Evolutionary conservation across 176 grass and related monocot genomes (phyloP), one percentile per base, ranked within the genome.

Genomic region (Oropetium thomaeum): DNA sequence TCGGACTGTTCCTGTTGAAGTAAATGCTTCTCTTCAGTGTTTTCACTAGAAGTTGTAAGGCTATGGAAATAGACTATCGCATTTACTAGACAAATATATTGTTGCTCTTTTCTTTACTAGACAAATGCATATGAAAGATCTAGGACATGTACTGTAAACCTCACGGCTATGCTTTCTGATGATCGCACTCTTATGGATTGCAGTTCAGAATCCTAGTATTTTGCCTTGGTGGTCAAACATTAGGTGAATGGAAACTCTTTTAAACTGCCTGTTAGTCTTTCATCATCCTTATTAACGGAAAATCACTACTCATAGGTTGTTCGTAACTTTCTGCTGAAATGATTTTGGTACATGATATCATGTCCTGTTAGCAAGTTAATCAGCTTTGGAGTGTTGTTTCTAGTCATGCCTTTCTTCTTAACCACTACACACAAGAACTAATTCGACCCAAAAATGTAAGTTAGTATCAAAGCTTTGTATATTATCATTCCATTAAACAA

Each of bases 1-100:
- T 83, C 86, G 95, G n/a, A 94, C 89, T 75, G 76, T 98, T 75
- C 91, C 91, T 72, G 91, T 98, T 44, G 96, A 98, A 81, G 96
- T 98, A 84, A 89, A 52, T 89, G 53, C 67, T 42, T 83, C 65
- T 77, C 19, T 79, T 69, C 5, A 57, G 23, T 13, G 23, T 57
- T 57, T 77, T 23, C 39, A 58, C 23, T 81, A 20, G 20, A 76
- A 22, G 1, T 14, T 48, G 12, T 47, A 86, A 81, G 5, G 57
- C 17, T 39, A 71, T 82, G 48, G 48, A 63, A 70, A 27, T 16
- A 20, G 31, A 12, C 2, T 41, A 10, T 55, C 63, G 41, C 17
- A 1, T 45, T 55, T 23, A 53, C 17, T n/a, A n/a, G n/a, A n/a
- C n/a, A n/a, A n/a, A n/a, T 23, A 27, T 71, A 29, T 16, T 33